phyloP scores from a whole-genome alignment of 371 early-diverging fungal species.

The Mortierella sp. region DNA sequence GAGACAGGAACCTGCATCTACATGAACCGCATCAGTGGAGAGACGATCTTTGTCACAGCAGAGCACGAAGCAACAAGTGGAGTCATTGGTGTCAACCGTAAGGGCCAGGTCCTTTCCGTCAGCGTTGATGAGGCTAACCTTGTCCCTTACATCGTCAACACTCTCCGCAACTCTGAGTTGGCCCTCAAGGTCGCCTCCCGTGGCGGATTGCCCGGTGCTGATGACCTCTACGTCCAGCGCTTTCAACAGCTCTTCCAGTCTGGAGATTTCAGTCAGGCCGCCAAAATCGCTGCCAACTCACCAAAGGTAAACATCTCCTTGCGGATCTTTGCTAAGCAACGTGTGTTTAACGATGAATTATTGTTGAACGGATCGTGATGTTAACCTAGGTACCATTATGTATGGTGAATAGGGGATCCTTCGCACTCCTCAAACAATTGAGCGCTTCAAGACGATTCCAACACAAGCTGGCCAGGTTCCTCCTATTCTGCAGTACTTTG shows the following conservation, averaged over 20 bases:
- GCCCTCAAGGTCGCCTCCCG: conserved; percentile 93
- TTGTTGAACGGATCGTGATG: neutral
- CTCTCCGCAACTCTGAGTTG: conserved; percentile 88
- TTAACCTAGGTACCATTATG: neutral
- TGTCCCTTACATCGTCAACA: conserved; percentile 91
- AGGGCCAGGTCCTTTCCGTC: conserved; percentile 97
- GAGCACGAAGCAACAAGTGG: conserved; percentile 90
- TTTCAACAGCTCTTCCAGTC: conserved; percentile 89
- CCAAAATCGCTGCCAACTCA: conserved; percentile 96
- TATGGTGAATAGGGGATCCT: conserved; percentile 78
- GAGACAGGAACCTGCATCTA: conserved; percentile 94
- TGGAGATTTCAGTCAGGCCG: conserved; percentile 91
- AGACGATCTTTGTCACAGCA: conserved; percentile 98
- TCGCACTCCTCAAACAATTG: conserved; percentile 95
- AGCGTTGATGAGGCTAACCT: conserved; percentile 89
- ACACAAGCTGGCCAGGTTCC: conserved; percentile 86
- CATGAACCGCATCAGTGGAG: conserved; percentile 96
- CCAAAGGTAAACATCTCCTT: conserved; percentile 72
- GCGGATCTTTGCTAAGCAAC: no score
- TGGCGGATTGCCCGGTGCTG: conserved; percentile 95
- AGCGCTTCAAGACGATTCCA: conserved; percentile 91
- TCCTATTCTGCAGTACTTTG: conserved; percentile 98
- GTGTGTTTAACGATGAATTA: neutral
- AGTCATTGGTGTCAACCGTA: conserved; percentile 95
- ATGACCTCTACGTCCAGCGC: conserved; percentile 88